A percentile compares a stretch with the other conserved stretches of the same genome.
Conservation (phyloP, 106 monocot genomes). For the Platanthera guangdongensis region DNA sequence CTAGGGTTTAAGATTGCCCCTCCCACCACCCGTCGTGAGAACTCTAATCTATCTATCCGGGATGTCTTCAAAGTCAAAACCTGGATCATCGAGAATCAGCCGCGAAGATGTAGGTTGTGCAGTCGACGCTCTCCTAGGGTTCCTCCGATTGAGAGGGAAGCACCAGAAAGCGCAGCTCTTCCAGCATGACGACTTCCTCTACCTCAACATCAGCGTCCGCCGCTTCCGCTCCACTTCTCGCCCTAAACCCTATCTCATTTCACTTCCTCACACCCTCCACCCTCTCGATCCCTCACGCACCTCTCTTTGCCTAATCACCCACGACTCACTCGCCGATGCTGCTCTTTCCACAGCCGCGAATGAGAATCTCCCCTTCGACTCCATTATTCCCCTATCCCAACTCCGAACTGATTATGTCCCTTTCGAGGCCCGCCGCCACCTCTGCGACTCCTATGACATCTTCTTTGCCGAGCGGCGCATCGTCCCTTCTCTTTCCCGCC, state of each 20-base stretch:
- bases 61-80: background rate
- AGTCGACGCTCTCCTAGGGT: conserved; percentile 28
- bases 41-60: background rate
- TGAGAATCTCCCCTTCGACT: conserved; percentile 18
- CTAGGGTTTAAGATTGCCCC: background rate
- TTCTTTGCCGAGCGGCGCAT: conserved; percentile 42
- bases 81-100: background rate
- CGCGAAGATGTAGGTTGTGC: conserved; percentile 17
- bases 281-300: conserved; percentile 12
- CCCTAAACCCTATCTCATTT: conserved; percentile 29
- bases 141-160: conserved; percentile 10
- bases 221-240: conserved; percentile 27
- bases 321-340: conserved; percentile 20
- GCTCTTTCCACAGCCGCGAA: conserved; percentile 6
- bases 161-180: conserved; percentile 25
- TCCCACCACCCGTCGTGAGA: background rate
- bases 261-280: conserved; percentile 39
- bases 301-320: conserved; percentile 34
- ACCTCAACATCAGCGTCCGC: conserved; percentile 40
- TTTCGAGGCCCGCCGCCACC: conserved; percentile 27
- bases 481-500: conserved; percentile 25
- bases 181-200: conserved; percentile 31
- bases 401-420: conserved; percentile 32
- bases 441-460: conserved; percentile 30
- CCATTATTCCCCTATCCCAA: conserved; percentile 27